These are phyloP conservation scores for Echria macrotheca DNA, from an alignment of 495 filamentous ascomycete species.

Conservation along the genomic window DNA sequence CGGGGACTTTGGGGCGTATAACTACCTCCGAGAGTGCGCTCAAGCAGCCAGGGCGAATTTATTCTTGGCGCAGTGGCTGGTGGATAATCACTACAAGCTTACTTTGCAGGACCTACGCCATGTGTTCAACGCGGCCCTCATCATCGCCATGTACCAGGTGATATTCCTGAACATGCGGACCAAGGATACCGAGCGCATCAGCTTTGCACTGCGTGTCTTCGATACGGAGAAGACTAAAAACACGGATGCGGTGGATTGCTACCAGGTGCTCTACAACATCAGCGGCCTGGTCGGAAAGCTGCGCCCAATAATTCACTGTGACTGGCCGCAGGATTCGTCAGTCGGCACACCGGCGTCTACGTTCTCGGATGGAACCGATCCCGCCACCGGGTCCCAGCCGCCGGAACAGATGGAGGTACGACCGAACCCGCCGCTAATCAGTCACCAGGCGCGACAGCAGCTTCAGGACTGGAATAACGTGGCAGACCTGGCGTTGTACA, in stretches of 20 bases:
- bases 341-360: too few relatives aligned
- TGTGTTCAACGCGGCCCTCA: slow-evolving; percentile 40
- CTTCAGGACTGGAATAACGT: too few relatives aligned
- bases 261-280: slow-evolving; percentile 22
- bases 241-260: slow-evolving; percentile 23
- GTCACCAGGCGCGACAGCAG: too few relatives aligned
- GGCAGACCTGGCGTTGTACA: too few relatives aligned
- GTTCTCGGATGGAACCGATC: too few relatives aligned
- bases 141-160: slow-evolving; percentile 35
- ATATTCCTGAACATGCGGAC: slow-evolving; percentile 24
- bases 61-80: slow-evolving; percentile 18
- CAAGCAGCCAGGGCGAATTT: slow-evolving; percentile 32
- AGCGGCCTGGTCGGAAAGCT: slow-evolving; percentile 18
- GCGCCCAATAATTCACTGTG: slow-evolving; percentile 16
- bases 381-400: too few relatives aligned
- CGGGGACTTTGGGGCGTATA: too few relatives aligned
- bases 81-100: too few relatives aligned
- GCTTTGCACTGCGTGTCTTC: slow-evolving; percentile 26
- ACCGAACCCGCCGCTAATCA: too few relatives aligned
- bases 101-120: slow-evolving; percentile 37
- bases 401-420: too few relatives aligned
- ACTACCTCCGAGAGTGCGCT: slow-evolving; percentile 27
- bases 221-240: slow-evolving; percentile 19
- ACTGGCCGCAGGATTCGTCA: too few relatives aligned
- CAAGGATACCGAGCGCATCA: slow-evolving; percentile 19